Evolutionary conservation across 805 yeast genomes (phyloP).

Genomic region (Torulaspora microellipsoides): DNA sequence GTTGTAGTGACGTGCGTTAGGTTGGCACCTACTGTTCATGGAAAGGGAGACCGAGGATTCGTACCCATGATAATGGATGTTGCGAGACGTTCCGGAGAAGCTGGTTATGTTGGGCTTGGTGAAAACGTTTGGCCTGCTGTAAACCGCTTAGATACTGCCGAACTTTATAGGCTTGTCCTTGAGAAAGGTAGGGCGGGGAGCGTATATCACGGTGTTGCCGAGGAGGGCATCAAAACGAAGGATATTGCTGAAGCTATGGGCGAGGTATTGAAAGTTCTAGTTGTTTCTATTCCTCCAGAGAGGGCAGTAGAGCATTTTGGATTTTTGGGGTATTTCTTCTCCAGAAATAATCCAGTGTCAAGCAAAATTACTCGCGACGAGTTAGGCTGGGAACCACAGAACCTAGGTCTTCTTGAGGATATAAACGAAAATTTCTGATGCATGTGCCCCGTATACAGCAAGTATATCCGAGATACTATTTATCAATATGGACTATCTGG

Average conservation of each 20-base stretch:
- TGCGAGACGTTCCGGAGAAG: conserved; percentile 33
- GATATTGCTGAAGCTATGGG: conserved; percentile 30
- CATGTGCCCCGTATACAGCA: too few species aligned
- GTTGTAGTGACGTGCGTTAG: conserved; percentile 29
- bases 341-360: conserved; percentile 11
- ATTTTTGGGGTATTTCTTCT: conserved; percentile 12
- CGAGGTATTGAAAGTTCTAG: conserved; percentile 14
- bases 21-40: conserved; percentile 37
- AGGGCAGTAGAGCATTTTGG: conserved; percentile 14
- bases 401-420: conserved; percentile 24
- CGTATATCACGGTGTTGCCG: conserved; percentile 28
- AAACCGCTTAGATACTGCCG: conserved; percentile 34
- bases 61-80: conserved; percentile 22
- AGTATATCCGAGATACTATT: too few species aligned
- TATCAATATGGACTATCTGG: too few species aligned
- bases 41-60: conserved; percentile 29
- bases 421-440: conserved; percentile 15
- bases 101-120: conserved; percentile 38
- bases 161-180: conserved; percentile 26
- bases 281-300: conserved; percentile 14
- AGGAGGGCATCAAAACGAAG: conserved; percentile 20
- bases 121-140: conserved; percentile 34
- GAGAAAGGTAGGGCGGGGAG: conserved; percentile 28
- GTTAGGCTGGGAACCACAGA: conserved; percentile 30
- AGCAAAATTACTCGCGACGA: conserved; percentile 19